Evolutionary conservation across 768 basidiomycete species (phyloP), one percentile per base, ranked within the genome.

Genomic region (Punctularia strigosozonata): DNA sequence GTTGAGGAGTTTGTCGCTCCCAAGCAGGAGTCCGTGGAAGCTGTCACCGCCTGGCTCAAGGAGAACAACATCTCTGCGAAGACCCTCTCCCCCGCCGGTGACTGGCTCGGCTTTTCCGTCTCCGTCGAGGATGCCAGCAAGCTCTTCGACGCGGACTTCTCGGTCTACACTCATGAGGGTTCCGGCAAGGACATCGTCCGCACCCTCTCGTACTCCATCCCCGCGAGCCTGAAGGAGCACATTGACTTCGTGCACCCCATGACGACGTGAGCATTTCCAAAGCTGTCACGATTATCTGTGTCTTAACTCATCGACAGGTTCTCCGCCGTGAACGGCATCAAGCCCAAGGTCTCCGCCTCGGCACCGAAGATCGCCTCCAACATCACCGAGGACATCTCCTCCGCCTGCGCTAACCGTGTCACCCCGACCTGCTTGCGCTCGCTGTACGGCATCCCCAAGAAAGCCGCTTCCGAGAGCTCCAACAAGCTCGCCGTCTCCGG

Each of bases 401-500:
- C 60, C 0, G 63, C 59, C 45, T 79, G 77, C 49, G 48, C 54
- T 1, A 50, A 45, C 4, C 49, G 42, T 8, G 58, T 61, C 37
- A 62, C 62, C 1, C 59, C 59, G 5, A 32, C 56, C 2, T 61
- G 62, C 43, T 33, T 64, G 21, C 53, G 53, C 24, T 46, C 53
- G 8, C 46, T 64, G 26, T 63, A 63, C 46, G 60, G 61, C 36
- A 57, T 68, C 6, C 8, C 36, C n/a, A 33, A 31, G 19, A 43
- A 25, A 4, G 58, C 59, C 47, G 51, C 57, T 43, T 54, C 56
- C 31, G 41, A 53, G 32, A 8, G 32, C 32, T 4, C 18, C 13
- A 75, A 78, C 37, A 55, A 62, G 8, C 64, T 80, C 22, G 77
- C 69, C 0, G 59, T 78, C 23, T 72, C 74, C 0, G 69, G 62